Percentiles rank a stretch among this genome's conserved stretches.
Conservation (phyloP, 2,329 filamentous ascomycete species). For the Fusarium compactum region DNA sequence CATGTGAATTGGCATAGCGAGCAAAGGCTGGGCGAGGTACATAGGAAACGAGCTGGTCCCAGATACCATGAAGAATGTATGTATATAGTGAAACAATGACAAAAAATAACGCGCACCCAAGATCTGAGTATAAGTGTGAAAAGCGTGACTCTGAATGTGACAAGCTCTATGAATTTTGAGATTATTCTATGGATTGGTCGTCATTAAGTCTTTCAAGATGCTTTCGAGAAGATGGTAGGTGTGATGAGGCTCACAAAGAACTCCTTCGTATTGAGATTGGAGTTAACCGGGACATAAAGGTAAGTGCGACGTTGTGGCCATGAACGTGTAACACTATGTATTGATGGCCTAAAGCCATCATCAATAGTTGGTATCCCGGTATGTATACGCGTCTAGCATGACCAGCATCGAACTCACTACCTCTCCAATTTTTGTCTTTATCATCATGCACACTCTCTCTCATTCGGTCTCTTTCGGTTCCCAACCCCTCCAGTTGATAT, state of each 20-base stretch:
- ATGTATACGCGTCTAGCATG: slow-evolving; percentile 9
- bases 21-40: neutral
- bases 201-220: neutral
- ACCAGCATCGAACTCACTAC: neutral
- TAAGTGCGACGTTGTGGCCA: neutral
- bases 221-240: neutral
- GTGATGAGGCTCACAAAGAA: neutral
- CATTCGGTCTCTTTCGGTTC: neutral
- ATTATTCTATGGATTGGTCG: neutral
- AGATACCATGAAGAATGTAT: neutral
- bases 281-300: neutral
- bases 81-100: neutral
- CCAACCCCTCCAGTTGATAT: neutral
- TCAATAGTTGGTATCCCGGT: neutral
- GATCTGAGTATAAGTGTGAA: too few relatives aligned
- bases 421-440: slow-evolving; percentile 7
- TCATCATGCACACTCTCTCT: neutral
- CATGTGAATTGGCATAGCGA: neutral
- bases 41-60: neutral
- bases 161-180: neutral
- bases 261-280: neutral
- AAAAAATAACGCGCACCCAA: neutral
- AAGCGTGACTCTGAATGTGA: neutral
- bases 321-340: neutral
- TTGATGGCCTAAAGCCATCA: neutral